Evolutionary conservation across 306 rosid species (phyloP).

Genomic region (Alnus rubra): DNA sequence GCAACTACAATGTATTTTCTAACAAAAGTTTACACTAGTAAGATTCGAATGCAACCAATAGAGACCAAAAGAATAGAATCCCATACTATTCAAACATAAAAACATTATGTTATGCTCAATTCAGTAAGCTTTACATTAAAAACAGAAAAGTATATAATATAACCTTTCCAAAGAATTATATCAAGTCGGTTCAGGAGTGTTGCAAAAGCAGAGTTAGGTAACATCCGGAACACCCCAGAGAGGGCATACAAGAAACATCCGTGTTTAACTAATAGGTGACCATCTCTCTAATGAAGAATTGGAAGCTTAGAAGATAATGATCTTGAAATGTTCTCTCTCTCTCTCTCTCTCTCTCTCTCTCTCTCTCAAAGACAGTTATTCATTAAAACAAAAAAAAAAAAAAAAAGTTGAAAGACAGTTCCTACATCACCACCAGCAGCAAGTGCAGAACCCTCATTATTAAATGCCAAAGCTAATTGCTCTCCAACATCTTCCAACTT

Average conservation of each 20-base stretch:
- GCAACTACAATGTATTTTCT: not conserved
- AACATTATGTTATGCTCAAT: not conserved
- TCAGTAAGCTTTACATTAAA: not conserved
- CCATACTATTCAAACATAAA: slow-evolving; percentile 2
- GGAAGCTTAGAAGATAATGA: not conserved
- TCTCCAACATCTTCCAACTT: slow-evolving; percentile 66
- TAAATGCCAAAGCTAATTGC: slow-evolving; percentile 79
- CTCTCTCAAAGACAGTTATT: too few species aligned
- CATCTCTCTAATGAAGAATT: not conserved
- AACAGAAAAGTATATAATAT: not conserved
- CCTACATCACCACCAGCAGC: slow-evolving; percentile 91
- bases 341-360: too few species aligned
- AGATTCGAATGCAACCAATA: not conserved
- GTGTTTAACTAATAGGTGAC: not conserved
- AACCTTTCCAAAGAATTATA: not conserved
- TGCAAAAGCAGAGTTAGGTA: not conserved
- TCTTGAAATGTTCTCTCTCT: not conserved
- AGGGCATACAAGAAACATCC: not conserved
- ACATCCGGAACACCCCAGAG: not conserved
- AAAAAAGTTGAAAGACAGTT: not conserved
- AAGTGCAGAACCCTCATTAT: slow-evolving; percentile 65
- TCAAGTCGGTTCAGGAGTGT: not conserved
- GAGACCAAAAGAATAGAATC: not conserved
- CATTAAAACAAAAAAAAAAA: too few species aligned
- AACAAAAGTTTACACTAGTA: not conserved